Evolutionary conservation across 2,329 filamentous ascomycete species (phyloP).

Genomic region (Aspergillus sojae): DNA sequence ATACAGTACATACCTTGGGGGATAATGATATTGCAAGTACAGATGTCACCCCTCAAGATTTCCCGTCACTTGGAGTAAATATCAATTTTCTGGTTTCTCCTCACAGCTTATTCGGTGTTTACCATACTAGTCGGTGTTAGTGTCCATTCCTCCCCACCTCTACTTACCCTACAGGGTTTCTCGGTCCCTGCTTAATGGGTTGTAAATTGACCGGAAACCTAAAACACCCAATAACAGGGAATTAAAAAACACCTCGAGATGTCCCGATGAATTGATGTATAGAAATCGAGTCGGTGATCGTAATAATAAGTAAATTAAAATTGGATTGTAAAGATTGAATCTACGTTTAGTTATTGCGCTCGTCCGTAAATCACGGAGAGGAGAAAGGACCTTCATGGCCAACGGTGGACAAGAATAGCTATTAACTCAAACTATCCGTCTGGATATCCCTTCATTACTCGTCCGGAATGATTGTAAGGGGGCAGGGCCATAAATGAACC

Average conservation of each 20-base stretch:
- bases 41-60: not conserved
- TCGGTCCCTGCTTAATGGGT: conserved; percentile 5
- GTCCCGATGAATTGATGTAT: not conserved
- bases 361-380: not conserved
- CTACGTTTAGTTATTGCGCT: not conserved
- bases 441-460: conserved; percentile 24
- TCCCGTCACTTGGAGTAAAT: not conserved
- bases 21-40: not conserved
- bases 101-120: not conserved
- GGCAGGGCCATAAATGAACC: conserved; percentile 15
- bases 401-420: not conserved
- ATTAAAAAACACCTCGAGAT: not conserved
- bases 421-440: not conserved
- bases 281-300: conserved; percentile 3
- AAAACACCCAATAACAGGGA: conserved; percentile 4
- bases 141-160: conserved; percentile 11
- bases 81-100: not conserved
- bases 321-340: not conserved
- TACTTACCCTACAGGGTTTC: conserved; percentile 8
- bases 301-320: conserved; percentile 1
- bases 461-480: conserved; percentile 21
- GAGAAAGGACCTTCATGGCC: not conserved
- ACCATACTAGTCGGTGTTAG: conserved; percentile 1
- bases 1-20: not conserved
- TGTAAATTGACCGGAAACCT: conserved; percentile 4